Percentiles rank a stretch among this genome's conserved stretches.
These are phyloP conservation scores for Cytospora mali DNA, from an alignment of 2,329 filamentous ascomycete species.

Conservation along the genomic window DNA sequence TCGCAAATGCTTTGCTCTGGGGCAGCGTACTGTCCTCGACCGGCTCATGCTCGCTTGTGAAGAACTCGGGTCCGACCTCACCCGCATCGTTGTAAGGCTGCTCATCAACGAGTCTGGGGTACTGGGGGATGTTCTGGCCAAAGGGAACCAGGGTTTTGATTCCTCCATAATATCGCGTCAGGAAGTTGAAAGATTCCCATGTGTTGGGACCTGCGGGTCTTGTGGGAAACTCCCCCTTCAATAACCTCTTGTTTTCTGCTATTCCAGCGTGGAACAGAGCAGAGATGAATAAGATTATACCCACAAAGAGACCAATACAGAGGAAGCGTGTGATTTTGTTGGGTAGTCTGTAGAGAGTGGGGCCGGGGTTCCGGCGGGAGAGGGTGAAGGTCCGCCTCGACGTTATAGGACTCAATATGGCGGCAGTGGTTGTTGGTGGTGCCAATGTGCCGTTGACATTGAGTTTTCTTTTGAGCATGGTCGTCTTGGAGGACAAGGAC, in stretches of 20 bases:
- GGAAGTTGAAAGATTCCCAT: slow-evolving; percentile 85
- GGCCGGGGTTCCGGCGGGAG: slow-evolving; percentile 38
- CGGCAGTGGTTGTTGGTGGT: slow-evolving; percentile 18
- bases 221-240: slow-evolving; percentile 59
- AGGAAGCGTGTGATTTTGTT: slow-evolving; percentile 77
- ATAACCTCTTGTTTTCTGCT: slow-evolving; percentile 64
- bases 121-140: slow-evolving; percentile 74
- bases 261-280: slow-evolving; percentile 75
- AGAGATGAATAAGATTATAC: slow-evolving; percentile 76
- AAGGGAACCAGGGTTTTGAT: slow-evolving; percentile 70
- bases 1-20: slow-evolving; percentile 56
- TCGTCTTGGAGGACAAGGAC: slow-evolving; percentile 45
- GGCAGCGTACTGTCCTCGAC: slow-evolving; percentile 41
- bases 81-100: slow-evolving; percentile 45
- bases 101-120: slow-evolving; percentile 69
- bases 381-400: slow-evolving; percentile 41
- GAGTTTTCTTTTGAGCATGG: slow-evolving; percentile 42
- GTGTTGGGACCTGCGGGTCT: slow-evolving; percentile 64
- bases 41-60: slow-evolving; percentile 31
- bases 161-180: slow-evolving; percentile 89
- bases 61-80: slow-evolving; percentile 30
- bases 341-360: slow-evolving; percentile 64
- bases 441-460: slow-evolving; percentile 23
- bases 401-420: slow-evolving; percentile 25
- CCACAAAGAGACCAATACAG: slow-evolving; percentile 69